phyloP scores from a whole-genome alignment of 2,329 filamentous ascomycete species.

The Colletotrichum falcatum region DNA sequence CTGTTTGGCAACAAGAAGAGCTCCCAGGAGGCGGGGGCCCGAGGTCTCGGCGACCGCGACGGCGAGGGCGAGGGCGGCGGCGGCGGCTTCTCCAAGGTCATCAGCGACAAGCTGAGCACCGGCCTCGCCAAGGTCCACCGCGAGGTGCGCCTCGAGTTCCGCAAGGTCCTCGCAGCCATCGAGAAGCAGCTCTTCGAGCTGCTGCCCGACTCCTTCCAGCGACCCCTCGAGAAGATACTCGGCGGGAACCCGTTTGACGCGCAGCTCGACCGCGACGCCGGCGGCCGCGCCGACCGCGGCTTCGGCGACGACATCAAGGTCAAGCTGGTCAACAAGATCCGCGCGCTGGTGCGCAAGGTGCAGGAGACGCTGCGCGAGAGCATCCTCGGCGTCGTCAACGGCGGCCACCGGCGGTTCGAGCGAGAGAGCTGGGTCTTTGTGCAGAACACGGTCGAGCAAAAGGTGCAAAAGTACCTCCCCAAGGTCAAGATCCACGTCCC shows the following conservation, averaged over 20 bases:
- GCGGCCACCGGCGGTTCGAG: conserved; percentile 61
- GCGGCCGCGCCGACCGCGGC: conserved; percentile 50
- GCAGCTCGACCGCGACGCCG: conserved; percentile 54
- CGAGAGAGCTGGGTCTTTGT: conserved; percentile 60
- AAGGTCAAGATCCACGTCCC: conserved; percentile 59
- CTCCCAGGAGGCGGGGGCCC: conserved; percentile 46
- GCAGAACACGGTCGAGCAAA: conserved; percentile 58
- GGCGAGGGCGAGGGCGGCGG: conserved; percentile 45
- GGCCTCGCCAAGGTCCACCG: conserved; percentile 58
- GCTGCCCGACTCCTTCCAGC: conserved; percentile 57
- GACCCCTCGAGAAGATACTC: conserved; percentile 59
- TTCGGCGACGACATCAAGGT: conserved; percentile 58
- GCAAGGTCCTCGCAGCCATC: conserved; percentile 56
- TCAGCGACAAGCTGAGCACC: conserved; percentile 60
- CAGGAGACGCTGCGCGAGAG: conserved; percentile 59
- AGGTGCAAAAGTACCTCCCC: conserved; percentile 60
- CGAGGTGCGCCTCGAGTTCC: conserved; percentile 60
- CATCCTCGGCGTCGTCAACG: conserved; percentile 58
- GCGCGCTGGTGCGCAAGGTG: conserved; percentile 57
- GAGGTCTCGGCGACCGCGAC: conserved; percentile 49
- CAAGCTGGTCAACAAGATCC: conserved; percentile 59
- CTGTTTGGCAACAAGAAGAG: conserved; percentile 53
- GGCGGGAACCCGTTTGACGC: conserved; percentile 60
- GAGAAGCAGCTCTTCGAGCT: conserved; percentile 60
- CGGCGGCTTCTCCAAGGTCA: conserved; percentile 58